Percentiles rank a stretch among this genome's conserved stretches.
Conservation (phyloP, 345 rosid genomes). For the Salix viminalis region DNA sequence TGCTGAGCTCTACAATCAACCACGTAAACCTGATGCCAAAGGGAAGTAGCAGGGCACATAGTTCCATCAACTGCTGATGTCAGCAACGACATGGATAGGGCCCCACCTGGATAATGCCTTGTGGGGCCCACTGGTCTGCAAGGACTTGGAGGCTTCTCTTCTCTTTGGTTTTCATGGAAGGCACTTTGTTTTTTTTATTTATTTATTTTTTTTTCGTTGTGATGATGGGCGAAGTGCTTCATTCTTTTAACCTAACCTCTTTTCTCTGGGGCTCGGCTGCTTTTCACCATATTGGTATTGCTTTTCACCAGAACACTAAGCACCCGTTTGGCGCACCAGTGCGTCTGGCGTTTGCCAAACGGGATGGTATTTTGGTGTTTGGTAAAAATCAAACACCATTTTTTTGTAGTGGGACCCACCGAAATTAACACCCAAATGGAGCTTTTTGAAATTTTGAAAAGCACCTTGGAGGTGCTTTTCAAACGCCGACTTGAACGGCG, state of each 20-base stretch:
- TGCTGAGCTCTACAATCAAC: background rate
- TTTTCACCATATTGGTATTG: background rate
- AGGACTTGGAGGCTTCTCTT: constrained; percentile 9
- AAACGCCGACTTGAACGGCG: too few species aligned
- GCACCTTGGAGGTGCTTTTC: too few species aligned
- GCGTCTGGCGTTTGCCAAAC: too few species aligned
- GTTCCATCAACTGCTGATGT: background rate
- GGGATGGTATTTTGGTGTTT: too few species aligned
- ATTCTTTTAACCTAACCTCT: background rate
- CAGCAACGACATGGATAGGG: constrained; percentile 11
- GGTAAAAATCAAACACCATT: too few species aligned
- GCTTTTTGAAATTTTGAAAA: too few species aligned
- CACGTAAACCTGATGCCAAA: background rate
- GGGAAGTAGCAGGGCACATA: background rate
- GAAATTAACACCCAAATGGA: too few species aligned
- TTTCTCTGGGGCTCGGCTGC: background rate
- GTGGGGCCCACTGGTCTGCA: constrained; percentile 11
- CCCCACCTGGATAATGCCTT: background rate
- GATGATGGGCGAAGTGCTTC: background rate
- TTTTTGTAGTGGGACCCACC: too few species aligned
- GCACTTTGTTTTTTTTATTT: background rate
- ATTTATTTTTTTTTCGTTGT: background rate
- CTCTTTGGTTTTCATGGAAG: background rate
- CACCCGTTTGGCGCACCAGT: too few species aligned
- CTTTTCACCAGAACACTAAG: background rate